A percentile compares a stretch with the other conserved stretches of the same genome.
Conservation (phyloP, 1,139 yeast species). For the Pichia sp. region DNA sequence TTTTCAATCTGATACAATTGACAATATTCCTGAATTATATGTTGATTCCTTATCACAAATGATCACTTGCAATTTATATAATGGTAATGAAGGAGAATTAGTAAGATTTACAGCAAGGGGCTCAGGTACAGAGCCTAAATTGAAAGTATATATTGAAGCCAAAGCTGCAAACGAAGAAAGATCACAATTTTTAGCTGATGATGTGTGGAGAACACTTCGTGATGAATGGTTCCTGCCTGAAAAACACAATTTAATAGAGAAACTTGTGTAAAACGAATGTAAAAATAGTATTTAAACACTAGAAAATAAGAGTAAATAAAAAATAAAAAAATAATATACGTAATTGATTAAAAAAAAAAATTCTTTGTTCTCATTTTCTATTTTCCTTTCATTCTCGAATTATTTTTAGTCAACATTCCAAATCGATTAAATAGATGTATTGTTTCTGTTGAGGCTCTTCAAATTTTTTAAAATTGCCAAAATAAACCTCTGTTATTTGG, state of each 20-base stretch:
- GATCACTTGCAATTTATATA: conserved; percentile 54
- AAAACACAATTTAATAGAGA: conserved; percentile 35
- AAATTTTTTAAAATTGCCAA: too few relatives aligned
- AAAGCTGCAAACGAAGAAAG: conserved; percentile 37
- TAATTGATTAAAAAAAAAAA: too few relatives aligned
- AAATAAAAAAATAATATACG: too few relatives aligned
- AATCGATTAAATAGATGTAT: too few relatives aligned
- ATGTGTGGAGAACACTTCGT: conserved; percentile 62
- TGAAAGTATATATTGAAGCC: conserved; percentile 89
- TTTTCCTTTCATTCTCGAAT: too few relatives aligned
- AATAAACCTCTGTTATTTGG: too few relatives aligned
- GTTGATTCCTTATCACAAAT: conserved; percentile 71
- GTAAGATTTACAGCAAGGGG: conserved; percentile 86
- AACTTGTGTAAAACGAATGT: conserved; percentile 18
- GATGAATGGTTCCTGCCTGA: conserved; percentile 58
- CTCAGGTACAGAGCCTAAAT: conserved; percentile 94
- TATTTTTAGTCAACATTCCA: too few relatives aligned
- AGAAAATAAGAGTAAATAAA: too few relatives aligned
- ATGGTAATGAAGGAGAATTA: conserved; percentile 23
- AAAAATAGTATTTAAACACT: too few relatives aligned
- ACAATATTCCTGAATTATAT: conserved; percentile 59
- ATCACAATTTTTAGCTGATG: conserved; percentile 48
- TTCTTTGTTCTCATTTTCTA: too few relatives aligned
- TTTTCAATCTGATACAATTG: conserved; percentile 61
- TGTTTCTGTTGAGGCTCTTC: too few relatives aligned